Evolutionary conservation across 768 basidiomycete genomes (phyloP).

Genomic region (Mycena latifolia): DNA sequence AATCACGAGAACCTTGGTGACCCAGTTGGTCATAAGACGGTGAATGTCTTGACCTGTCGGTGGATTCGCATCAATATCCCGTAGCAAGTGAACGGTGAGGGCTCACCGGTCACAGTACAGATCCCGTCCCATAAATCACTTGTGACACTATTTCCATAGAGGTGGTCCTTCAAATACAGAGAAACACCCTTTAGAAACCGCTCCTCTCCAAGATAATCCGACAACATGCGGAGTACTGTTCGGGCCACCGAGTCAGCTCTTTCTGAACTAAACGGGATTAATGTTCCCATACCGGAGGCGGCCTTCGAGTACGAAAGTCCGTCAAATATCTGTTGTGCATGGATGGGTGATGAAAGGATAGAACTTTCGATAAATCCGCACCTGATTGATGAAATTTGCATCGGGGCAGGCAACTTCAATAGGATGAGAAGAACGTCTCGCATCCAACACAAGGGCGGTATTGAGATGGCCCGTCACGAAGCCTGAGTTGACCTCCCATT

Average conservation of each 20-base stretch:
- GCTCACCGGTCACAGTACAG: conserved; percentile 70
- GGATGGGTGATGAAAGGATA: background rate
- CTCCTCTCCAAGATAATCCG: conserved; percentile 89
- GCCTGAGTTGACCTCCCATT: conserved; percentile 85
- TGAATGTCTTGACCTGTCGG: conserved; percentile 73
- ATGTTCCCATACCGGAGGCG: conserved; percentile 65
- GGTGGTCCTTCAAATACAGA: conserved; percentile 89
- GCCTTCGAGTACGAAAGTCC: conserved; percentile 89
- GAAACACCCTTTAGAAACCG: conserved; percentile 90
- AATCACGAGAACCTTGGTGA: conserved; percentile 67
- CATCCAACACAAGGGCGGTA: conserved; percentile 81
- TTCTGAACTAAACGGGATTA: background rate
- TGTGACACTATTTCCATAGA: conserved; percentile 89
- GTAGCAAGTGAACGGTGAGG: background rate
- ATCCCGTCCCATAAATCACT: conserved; percentile 93
- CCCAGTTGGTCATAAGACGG: conserved; percentile 92
- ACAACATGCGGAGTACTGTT: conserved; percentile 91
- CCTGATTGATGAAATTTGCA: too few relatives aligned
- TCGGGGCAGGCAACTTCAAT: conserved; percentile 93
- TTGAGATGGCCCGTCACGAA: conserved; percentile 85
- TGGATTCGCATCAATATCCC: background rate
- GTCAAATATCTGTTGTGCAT: conserved; percentile 80
- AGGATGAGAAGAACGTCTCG: conserved; percentile 91
- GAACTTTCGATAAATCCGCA: background rate
- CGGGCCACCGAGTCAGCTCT: background rate